These are phyloP conservation scores for Alloteropsis angusta DNA, from an alignment of 202 grass and related monocot genomes.

Conservation along the genomic window DNA sequence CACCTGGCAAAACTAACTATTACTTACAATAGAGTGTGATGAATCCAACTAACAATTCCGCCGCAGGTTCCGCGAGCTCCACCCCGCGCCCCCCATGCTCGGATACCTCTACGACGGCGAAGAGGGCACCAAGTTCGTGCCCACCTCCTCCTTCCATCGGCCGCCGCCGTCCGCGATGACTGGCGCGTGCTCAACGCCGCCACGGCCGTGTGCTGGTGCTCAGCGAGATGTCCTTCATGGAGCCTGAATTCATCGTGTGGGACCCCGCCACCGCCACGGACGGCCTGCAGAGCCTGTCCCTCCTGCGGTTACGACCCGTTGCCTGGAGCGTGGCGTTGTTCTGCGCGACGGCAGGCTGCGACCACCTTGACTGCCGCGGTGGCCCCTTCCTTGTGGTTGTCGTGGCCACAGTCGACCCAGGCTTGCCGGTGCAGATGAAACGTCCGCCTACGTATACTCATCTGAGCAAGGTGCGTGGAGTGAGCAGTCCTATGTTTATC, in stretches of 20 bases:
- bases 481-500: background rate
- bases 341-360: background rate
- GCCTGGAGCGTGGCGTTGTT: background rate
- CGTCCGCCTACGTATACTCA: background rate
- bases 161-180: background rate
- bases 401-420: too few species aligned
- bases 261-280: background rate
- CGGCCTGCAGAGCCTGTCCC: background rate
- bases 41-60: too few species aligned
- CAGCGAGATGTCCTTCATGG: background rate
- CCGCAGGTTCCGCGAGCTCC: background rate
- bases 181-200: background rate
- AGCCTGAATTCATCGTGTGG: background rate
- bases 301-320: accelerated
- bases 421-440: too few species aligned
- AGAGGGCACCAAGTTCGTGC: background rate
- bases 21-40: too few species aligned
- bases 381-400: background rate
- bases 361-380: background rate
- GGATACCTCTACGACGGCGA: background rate
- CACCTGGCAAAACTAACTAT: too few species aligned
- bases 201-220: background rate
- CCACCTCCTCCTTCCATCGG: background rate
- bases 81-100: background rate
- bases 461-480: background rate